These are phyloP conservation scores for Achaetomium macrosporum DNA, from an alignment of 2,329 filamentous ascomycete species.

Conservation along the genomic window DNA sequence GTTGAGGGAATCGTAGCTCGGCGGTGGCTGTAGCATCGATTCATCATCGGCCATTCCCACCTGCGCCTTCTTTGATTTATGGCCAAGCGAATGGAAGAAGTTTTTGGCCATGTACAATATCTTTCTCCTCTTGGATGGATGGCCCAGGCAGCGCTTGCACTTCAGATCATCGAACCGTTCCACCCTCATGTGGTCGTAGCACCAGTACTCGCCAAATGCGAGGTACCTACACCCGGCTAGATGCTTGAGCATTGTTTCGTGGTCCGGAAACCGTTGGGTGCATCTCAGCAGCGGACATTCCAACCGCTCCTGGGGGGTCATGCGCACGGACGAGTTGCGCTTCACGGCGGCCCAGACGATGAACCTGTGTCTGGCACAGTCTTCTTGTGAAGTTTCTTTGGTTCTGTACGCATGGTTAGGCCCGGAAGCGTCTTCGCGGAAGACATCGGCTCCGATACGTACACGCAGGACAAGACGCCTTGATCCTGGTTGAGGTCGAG, in stretches of 20 bases:
- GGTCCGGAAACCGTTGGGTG: constrained; percentile 43
- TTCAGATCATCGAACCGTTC: constrained; percentile 48
- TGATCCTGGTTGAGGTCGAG: constrained; percentile 6
- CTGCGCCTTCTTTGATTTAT: constrained; percentile 39
- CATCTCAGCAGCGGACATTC: constrained; percentile 49
- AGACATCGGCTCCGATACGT: constrained; percentile 13
- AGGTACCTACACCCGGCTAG: constrained; percentile 45
- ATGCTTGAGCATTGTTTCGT: constrained; percentile 51
- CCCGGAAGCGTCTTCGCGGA: background rate
- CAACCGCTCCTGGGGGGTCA: constrained; percentile 43
- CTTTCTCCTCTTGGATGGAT: constrained; percentile 46
- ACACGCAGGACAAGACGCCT: constrained; percentile 26
- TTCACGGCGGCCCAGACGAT: constrained; percentile 52
- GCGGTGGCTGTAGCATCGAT: constrained; percentile 35
- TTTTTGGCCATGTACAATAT: constrained; percentile 48
- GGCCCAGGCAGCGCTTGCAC: constrained; percentile 45
- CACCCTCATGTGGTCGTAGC: constrained; percentile 47
- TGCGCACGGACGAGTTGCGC: constrained; percentile 44
- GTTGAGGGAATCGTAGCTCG: constrained; percentile 42
- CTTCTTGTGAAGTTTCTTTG: constrained; percentile 40
- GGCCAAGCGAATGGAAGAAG: constrained; percentile 49
- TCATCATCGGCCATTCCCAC: constrained; percentile 30
- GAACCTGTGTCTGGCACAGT: constrained; percentile 49
- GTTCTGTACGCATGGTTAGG: constrained; percentile 32
- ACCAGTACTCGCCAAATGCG: constrained; percentile 48